Evolutionary conservation across 805 yeast species (phyloP), one percentile per base, ranked within the genome.

Genomic region (Candida sonorensis): DNA sequence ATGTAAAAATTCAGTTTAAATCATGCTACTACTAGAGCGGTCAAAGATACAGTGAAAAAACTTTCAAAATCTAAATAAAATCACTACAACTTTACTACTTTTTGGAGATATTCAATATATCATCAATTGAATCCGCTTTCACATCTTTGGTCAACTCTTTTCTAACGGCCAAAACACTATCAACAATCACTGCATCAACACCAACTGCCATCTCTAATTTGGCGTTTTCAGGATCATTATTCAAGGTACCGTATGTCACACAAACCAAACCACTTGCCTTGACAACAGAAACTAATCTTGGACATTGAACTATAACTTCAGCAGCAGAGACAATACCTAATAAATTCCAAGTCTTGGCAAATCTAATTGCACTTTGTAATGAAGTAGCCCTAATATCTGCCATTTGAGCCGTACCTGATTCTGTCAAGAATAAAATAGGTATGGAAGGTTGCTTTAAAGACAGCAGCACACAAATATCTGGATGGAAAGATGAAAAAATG

Each of bases 161-260:
- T 51, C 95, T 69, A n/a, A 88, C 94, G 0, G 95, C 96, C 49
- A 88, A 66, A 2, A 90, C 97, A 34, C 85, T 79, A 58, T 90
- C 97, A 3, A 85, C 97, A 59, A 90, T 90, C n/a, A 90, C 97
- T 0, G 98, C 98, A 65, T 90, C 97, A 10, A 90, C 95, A 7
- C 97, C 97, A 4, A 94, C 88, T 41, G 75, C 77, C 80, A 90
- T 80, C 57, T 90, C 96, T 36, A 82, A 63, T 44, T 76, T 77
- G 18, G 94, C 87, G 40, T 77, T 77, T 36, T 75, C 86, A 0
- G 97, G 95, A 22, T 75, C 77, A 48, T 90, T 90, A 55, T 90
- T 90, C 52, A 72, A 68, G 1, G 72, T 69, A 18, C 97, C 97
- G 48, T 90, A 90, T 0, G 96, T 84, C 35, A 90, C 90, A 58